phyloP scores from a whole-genome alignment of 176 grass and related monocot species.

The Otatea glauca region DNA sequence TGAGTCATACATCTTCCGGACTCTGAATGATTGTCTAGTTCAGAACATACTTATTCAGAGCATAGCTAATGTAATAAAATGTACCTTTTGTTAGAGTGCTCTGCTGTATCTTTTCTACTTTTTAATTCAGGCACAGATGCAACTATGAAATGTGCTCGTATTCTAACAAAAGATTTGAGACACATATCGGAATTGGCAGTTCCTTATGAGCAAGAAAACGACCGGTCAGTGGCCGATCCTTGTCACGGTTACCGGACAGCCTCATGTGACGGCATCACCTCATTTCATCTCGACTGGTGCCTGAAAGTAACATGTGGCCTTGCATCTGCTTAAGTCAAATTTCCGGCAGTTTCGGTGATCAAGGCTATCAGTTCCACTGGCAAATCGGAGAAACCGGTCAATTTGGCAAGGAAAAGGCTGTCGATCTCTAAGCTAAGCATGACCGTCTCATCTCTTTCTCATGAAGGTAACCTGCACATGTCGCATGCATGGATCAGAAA shows the following conservation, averaged over 20 bases:
- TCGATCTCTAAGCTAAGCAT: background rate
- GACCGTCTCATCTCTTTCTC: background rate
- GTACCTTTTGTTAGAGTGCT: background rate
- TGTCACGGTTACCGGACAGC: constrained; percentile 20
- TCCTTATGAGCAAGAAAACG: constrained; percentile 31
- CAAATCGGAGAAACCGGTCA: constrained; percentile 7
- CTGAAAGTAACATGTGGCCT: constrained; percentile 13
- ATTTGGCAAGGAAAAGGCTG: constrained; percentile 9
- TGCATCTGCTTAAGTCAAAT: constrained; percentile 13
- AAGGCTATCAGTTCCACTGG: constrained; percentile 6
- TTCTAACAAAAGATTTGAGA: background rate
- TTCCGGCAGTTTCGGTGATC: constrained; percentile 1
- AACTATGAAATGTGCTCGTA: constrained; percentile 2
- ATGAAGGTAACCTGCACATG: background rate
- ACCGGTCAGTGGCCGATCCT: constrained; percentile 42
- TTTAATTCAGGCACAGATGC: background rate
- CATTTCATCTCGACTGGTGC: background rate
- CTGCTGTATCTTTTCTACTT: background rate
- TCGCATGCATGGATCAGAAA: constrained; percentile 6
- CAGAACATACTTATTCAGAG: background rate
- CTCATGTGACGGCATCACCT: constrained; percentile 9
- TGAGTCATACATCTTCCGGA: background rate
- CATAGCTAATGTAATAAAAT: background rate
- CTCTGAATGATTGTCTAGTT: background rate
- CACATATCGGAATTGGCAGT: constrained; percentile 17